Evolutionary conservation across 345 rosid species (phyloP).

Genomic region (Isatis tinctoria): DNA sequence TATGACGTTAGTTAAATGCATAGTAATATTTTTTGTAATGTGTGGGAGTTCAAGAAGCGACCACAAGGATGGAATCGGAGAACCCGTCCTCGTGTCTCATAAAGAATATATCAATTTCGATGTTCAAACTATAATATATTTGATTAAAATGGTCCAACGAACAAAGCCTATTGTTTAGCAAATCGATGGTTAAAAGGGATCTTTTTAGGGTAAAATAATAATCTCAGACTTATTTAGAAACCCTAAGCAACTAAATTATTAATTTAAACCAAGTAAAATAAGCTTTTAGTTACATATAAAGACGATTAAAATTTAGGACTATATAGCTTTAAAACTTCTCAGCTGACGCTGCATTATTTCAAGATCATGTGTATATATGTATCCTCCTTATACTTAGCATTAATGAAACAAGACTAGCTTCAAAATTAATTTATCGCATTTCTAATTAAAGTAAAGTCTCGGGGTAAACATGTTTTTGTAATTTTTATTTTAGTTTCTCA

Average conservation of each 20-base stretch:
- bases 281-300: background rate
- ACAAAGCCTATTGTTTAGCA: constrained; percentile 13
- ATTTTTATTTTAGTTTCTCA: background rate
- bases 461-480: background rate
- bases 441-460: background rate
- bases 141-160: constrained; percentile 5
- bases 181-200: constrained; percentile 13
- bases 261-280: background rate
- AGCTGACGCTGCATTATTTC: background rate
- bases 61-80: constrained; percentile 14
- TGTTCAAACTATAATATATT: background rate
- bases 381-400: background rate
- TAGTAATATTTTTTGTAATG: background rate
- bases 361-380: background rate
- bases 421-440: background rate
- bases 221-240: background rate
- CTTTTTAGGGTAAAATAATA: constrained; percentile 7
- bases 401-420: background rate
- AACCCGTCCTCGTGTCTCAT: constrained; percentile 17
- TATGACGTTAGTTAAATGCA: background rate
- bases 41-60: background rate
- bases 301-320: background rate
- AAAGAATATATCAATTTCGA: constrained; percentile 25
- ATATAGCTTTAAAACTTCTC: background rate
- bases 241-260: background rate